Evolutionary conservation across 179 eudicot species (phyloP).

Genomic region (Heliamphora pulchella): DNA sequence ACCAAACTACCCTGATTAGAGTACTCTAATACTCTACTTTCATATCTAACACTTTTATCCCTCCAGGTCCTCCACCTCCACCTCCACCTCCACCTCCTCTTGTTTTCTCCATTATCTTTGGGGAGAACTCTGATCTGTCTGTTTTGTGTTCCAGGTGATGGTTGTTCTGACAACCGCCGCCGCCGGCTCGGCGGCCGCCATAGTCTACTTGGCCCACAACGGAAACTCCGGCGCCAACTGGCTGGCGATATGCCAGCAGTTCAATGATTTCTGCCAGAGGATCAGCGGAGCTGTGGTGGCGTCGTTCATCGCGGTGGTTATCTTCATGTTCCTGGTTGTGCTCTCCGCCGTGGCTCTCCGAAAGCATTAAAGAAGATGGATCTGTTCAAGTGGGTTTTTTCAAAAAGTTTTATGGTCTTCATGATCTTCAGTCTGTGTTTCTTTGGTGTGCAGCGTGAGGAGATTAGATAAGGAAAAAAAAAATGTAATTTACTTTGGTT

Average conservation of each 20-base stretch:
- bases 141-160: conserved; percentile 22
- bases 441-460: neutral
- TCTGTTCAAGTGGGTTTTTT: no score
- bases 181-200: conserved; percentile 50
- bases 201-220: conserved; percentile 55
- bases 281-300: conserved; percentile 58
- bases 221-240: conserved; percentile 49
- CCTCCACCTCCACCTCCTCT: no score
- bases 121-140: neutral
- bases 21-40: no score
- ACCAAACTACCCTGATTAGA: no score
- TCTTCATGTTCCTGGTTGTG: conserved; percentile 37
- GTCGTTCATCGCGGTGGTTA: conserved; percentile 37
- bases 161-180: conserved; percentile 37
- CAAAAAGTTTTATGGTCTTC: neutral
- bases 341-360: conserved; percentile 24
- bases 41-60: no score
- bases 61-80: no score
- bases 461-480: no score
- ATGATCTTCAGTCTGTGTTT: neutral
- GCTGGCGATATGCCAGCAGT: conserved; percentile 60
- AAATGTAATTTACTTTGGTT: no score
- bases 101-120: neutral
- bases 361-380: neutral
- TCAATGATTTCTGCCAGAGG: conserved; percentile 43